Conservation (phyloP, 768 basidiomycete genomes). For the Lactarius sanguifluus region DNA sequence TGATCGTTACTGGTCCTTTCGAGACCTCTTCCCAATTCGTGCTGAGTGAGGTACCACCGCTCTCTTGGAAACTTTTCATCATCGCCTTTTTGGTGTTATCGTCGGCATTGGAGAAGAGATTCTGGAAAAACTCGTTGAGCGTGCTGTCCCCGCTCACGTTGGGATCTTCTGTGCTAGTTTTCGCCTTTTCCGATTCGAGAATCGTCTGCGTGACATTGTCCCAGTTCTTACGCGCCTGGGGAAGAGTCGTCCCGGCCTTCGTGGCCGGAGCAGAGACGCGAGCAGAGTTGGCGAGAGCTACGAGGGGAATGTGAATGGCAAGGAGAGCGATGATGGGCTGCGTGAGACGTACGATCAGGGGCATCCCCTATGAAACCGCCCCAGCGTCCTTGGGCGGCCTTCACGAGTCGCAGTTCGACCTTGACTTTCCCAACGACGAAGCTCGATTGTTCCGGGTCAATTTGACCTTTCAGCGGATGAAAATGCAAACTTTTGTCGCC, state of each 20-base stretch:
- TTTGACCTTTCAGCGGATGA: slow-evolving; percentile 80
- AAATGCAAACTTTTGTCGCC: slow-evolving; percentile 71
- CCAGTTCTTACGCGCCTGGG: slow-evolving; percentile 78
- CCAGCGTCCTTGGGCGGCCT: slow-evolving; percentile 72
- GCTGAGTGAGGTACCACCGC: slow-evolving; percentile 91
- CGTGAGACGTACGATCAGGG: slow-evolving; percentile 61
- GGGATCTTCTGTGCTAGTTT: slow-evolving; percentile 70
- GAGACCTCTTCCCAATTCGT: slow-evolving; percentile 94
- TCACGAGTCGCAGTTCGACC: slow-evolving; percentile 78
- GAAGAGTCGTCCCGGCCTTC: slow-evolving; percentile 36
- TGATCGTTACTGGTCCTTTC: slow-evolving; percentile 67
- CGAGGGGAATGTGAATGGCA: slow-evolving; percentile 13
- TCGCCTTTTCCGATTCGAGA: slow-evolving; percentile 67
- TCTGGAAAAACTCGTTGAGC: slow-evolving; percentile 87
- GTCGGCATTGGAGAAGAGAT: slow-evolving; percentile 87
- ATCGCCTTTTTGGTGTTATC: slow-evolving; percentile 91
- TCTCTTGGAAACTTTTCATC: slow-evolving; percentile 97
- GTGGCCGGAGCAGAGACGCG: slow-evolving; percentile 36
- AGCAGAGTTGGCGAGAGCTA: slow-evolving; percentile 35
- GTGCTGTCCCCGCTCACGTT: slow-evolving; percentile 88
- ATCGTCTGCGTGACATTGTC: slow-evolving; percentile 74
- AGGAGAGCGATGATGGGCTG: slow-evolving; percentile 2
- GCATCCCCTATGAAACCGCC: slow-evolving; percentile 68
- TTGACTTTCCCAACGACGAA: slow-evolving; percentile 82
- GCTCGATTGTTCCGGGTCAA: slow-evolving; percentile 60